phyloP scores from a whole-genome alignment of 225 moss, liverwort and hornwort species.

The Ulota crispa region DNA sequence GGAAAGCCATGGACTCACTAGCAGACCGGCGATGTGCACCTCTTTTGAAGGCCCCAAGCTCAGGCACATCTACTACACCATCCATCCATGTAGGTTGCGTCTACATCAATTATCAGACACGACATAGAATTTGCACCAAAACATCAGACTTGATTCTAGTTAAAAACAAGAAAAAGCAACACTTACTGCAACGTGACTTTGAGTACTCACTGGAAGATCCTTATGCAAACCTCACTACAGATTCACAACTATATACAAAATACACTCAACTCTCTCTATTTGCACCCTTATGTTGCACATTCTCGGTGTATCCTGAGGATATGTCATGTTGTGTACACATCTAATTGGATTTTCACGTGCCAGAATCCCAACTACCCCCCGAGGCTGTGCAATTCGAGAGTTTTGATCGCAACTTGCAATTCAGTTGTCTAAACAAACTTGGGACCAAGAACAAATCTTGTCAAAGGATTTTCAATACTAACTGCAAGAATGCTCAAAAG shows the following conservation, averaged over 20 bases:
- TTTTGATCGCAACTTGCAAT: not conserved
- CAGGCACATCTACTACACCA: conserved; percentile 63
- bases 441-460: not conserved
- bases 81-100: conserved; percentile 68
- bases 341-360: not conserved
- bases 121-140: not conserved
- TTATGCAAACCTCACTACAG: not conserved
- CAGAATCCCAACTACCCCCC: not conserved
- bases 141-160: not conserved
- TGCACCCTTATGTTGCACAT: not conserved
- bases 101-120: conserved; percentile 31
- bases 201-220: not conserved
- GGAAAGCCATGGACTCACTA: conserved; percentile 77
- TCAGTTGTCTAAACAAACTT: not conserved
- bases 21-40: conserved; percentile 72
- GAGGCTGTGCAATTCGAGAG: not conserved
- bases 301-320: not conserved
- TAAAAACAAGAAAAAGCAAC: not conserved
- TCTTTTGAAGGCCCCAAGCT: conserved; percentile 44
- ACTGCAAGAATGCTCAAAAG: not conserved
- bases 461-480: not conserved
- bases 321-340: not conserved
- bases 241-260: not conserved
- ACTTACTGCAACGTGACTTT: not conserved
- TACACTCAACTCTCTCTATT: not conserved